These are phyloP conservation scores for Suillus paluster DNA, from an alignment of 768 basidiomycete species.

Conservation along the genomic window DNA sequence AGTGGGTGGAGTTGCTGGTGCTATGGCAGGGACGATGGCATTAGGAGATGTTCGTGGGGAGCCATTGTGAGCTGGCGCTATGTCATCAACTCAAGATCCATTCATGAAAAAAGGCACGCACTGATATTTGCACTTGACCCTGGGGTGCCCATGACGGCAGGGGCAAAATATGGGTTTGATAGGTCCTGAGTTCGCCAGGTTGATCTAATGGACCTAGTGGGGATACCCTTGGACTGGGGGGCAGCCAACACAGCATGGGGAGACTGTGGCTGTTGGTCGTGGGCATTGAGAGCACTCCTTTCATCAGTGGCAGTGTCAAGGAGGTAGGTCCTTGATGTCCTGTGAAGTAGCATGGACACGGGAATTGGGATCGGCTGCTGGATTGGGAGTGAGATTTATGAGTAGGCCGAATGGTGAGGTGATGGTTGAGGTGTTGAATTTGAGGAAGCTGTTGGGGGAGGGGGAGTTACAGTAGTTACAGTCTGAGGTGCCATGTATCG, in stretches of 20 bases:
- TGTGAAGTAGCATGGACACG: too few relatives aligned
- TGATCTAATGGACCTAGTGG: constrained; percentile 34
- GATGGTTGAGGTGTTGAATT: constrained; percentile 16
- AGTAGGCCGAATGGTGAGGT: constrained; percentile 12
- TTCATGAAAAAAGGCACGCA: too few relatives aligned
- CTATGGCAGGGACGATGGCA: not conserved
- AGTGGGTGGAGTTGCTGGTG: not conserved
- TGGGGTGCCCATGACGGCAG: too few relatives aligned
- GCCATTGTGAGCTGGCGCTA: too few relatives aligned
- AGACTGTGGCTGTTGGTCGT: constrained; percentile 34
- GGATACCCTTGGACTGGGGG: constrained; percentile 36
- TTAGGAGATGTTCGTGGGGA: constrained; percentile 13
- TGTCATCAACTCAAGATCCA: too few relatives aligned
- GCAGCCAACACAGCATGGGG: constrained; percentile 32
- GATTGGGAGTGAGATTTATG: constrained; percentile 29
- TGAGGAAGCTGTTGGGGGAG: too few relatives aligned
- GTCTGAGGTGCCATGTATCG: too few relatives aligned
- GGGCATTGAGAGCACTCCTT: constrained; percentile 26
- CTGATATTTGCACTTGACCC: too few relatives aligned
- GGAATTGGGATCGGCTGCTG: constrained; percentile 41
- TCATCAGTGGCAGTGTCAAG: constrained; percentile 48
- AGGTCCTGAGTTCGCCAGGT: too few relatives aligned
- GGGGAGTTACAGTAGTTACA: too few relatives aligned
- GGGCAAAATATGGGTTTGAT: too few relatives aligned
- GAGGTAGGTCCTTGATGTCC: too few relatives aligned